phyloP scores from a whole-genome alignment of 306 rosid species.

The Casuarina glauca region DNA sequence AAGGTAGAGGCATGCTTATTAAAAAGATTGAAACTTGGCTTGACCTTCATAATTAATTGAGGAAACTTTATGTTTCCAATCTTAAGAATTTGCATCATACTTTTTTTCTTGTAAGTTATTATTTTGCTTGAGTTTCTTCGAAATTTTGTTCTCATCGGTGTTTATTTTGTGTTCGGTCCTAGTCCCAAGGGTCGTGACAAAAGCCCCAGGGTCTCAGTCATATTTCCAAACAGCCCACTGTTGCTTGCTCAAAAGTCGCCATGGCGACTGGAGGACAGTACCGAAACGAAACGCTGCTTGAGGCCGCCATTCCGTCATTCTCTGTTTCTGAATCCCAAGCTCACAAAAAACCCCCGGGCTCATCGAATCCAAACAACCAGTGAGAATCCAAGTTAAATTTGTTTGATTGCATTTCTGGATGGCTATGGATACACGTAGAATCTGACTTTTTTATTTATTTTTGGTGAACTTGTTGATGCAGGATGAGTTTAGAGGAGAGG shows the following conservation, averaged over 20 bases:
- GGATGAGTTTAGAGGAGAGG: slow-evolving; percentile 56
- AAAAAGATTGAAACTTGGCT: too few species aligned
- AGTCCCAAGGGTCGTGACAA: too few species aligned
- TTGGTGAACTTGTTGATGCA: slow-evolving; percentile 1
- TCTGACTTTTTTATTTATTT: background rate
- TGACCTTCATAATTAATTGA: too few species aligned
- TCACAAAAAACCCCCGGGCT: slow-evolving; percentile 17
- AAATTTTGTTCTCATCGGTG: too few species aligned
- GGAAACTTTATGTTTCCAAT: too few species aligned
- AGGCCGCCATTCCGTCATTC: slow-evolving; percentile 39
- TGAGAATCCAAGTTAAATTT: slow-evolving; percentile 9
- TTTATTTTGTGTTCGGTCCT: too few species aligned
- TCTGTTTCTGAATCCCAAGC: slow-evolving; percentile 32
- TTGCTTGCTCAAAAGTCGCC: slow-evolving; percentile 3
- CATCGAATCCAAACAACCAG: slow-evolving; percentile 37
- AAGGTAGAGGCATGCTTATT: too few species aligned
- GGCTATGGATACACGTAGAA: background rate
- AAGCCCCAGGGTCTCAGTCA: background rate
- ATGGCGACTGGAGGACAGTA: slow-evolving; percentile 37
- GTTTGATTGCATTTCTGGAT: background rate
- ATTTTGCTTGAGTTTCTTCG: too few species aligned
- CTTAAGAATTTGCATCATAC: too few species aligned
- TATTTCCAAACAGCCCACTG: background rate
- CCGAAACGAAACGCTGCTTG: slow-evolving; percentile 18
- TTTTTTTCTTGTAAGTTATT: too few species aligned